Percentiles rank a stretch among this genome's conserved stretches.
These are phyloP conservation scores for Aspergillus pseudonomiae DNA, from an alignment of 2,329 filamentous ascomycete species.

Conservation along the genomic window DNA sequence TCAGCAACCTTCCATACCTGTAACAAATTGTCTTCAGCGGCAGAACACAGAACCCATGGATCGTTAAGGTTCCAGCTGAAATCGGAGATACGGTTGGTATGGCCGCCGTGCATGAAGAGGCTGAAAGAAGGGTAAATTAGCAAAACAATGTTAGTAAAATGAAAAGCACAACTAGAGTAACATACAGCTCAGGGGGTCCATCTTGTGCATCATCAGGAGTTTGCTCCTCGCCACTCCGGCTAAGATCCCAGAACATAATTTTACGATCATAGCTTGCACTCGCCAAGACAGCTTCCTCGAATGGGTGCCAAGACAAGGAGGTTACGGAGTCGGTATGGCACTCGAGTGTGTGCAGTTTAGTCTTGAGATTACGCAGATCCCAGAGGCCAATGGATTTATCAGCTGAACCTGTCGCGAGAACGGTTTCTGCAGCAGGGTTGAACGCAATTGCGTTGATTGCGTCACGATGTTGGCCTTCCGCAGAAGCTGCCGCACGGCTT, in stretches of 20 bases:
- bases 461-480: constrained; percentile 77
- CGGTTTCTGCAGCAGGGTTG: constrained; percentile 86
- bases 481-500: constrained; percentile 69
- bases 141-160: background rate
- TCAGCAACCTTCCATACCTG: constrained; percentile 92
- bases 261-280: constrained; percentile 91
- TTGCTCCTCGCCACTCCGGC: constrained; percentile 89
- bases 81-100: constrained; percentile 94
- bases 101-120: constrained; percentile 97
- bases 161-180: constrained; percentile 27
- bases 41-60: constrained; percentile 93
- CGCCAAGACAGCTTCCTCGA: constrained; percentile 82
- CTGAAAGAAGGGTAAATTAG: constrained; percentile 46
- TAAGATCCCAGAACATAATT: constrained; percentile 95
- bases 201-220: constrained; percentile 93
- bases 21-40: constrained; percentile 93
- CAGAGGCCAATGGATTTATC: constrained; percentile 95
- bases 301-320: constrained; percentile 91
- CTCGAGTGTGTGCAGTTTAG: constrained; percentile 86
- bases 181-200: constrained; percentile 89
- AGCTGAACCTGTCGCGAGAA: constrained; percentile 89
- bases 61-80: constrained; percentile 98
- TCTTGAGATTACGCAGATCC: constrained; percentile 89
- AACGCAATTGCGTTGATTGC: constrained; percentile 96
- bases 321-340: constrained; percentile 89